Evolutionary conservation across 2,329 filamentous ascomycete species (phyloP).

Genomic region (Cladophialophora yegresii): DNA sequence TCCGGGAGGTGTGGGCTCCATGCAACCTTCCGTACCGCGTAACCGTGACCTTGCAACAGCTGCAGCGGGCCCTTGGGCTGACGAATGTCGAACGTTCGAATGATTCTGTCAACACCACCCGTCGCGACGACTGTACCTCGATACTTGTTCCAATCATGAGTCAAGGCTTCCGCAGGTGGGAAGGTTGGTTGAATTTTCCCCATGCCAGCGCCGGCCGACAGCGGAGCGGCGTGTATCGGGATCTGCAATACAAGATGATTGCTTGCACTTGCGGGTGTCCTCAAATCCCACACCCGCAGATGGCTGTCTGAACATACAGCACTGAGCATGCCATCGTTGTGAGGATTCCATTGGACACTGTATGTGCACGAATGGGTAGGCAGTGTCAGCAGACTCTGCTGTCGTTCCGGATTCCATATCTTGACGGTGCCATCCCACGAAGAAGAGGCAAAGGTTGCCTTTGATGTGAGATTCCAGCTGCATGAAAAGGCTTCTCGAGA

Average conservation of each 20-base stretch:
- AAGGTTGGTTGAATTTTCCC: constrained; percentile 42
- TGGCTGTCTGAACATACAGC: constrained; percentile 87
- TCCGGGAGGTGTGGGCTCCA: constrained; percentile 96
- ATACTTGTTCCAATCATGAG: constrained; percentile 99
- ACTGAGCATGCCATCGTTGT: constrained; percentile 80
- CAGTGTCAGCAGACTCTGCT: constrained; percentile 75
- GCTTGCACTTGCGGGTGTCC: constrained; percentile 78
- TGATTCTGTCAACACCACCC: constrained; percentile 80
- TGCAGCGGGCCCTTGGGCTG: constrained; percentile 72
- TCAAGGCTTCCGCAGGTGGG: constrained; percentile 79
- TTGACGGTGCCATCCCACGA: constrained; percentile 98
- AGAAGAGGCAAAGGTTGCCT: constrained; percentile 85
- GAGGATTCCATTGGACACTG: constrained; percentile 84
- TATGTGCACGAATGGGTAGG: constrained; percentile 94
- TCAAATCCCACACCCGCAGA: constrained; percentile 86
- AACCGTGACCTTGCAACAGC: constrained; percentile 81
- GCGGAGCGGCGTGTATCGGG: constrained; percentile 69
- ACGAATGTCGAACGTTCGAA: constrained; percentile 89
- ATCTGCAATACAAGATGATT: constrained; percentile 85
- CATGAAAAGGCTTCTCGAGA: constrained; percentile 90
- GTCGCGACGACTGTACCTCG: constrained; percentile 79
- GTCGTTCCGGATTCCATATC: constrained; percentile 82
- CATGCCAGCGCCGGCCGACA: constrained; percentile 32
- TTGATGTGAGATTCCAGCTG: constrained; percentile 86
- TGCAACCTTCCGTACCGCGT: constrained; percentile 79